phyloP scores from a whole-genome alignment of 1,284 basidiomycete genomes.

The Ustilago lituana region DNA sequence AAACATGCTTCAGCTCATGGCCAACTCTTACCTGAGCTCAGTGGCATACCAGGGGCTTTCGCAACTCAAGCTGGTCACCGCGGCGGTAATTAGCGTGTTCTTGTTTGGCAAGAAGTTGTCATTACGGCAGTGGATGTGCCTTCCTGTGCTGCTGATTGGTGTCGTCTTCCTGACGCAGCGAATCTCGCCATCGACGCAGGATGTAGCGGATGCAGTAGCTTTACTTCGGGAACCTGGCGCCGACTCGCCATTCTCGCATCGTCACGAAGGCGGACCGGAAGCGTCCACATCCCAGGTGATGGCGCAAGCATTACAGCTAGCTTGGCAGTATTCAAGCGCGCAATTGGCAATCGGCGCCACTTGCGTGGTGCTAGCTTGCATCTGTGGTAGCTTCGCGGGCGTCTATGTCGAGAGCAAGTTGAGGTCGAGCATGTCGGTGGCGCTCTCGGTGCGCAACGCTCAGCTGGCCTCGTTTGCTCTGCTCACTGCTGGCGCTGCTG shows the following conservation, averaged over 20 bases:
- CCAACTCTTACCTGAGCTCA: slow-evolving; percentile 36
- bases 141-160: slow-evolving; percentile 23
- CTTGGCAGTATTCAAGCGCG: slow-evolving; percentile 4
- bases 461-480: slow-evolving; percentile 33
- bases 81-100: slow-evolving; percentile 32
- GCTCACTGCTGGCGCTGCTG: slow-evolving; percentile 20
- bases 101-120: slow-evolving; percentile 27
- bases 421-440: slow-evolving; percentile 37
- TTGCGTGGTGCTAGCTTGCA: slow-evolving; percentile 29
- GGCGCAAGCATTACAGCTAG: slow-evolving; percentile 10
- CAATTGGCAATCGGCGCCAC: slow-evolving; percentile 7
- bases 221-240: background rate
- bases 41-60: slow-evolving; percentile 39
- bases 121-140: slow-evolving; percentile 26
- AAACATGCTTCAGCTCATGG: slow-evolving; percentile 41
- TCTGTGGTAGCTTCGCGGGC: slow-evolving; percentile 39
- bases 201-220: slow-evolving; percentile 10
- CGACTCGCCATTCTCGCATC: slow-evolving; percentile 24
- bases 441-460: slow-evolving; percentile 38
- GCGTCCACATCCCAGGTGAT: background rate
- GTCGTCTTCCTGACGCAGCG: slow-evolving; percentile 27
- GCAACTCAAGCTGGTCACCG: slow-evolving; percentile 44
- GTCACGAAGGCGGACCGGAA: background rate
- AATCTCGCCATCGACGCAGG: background rate
- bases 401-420: slow-evolving; percentile 41